Base-by-base conservation (phyloP, 73 alveolate genomes). In the Paramecium biaurelia region DNA sequence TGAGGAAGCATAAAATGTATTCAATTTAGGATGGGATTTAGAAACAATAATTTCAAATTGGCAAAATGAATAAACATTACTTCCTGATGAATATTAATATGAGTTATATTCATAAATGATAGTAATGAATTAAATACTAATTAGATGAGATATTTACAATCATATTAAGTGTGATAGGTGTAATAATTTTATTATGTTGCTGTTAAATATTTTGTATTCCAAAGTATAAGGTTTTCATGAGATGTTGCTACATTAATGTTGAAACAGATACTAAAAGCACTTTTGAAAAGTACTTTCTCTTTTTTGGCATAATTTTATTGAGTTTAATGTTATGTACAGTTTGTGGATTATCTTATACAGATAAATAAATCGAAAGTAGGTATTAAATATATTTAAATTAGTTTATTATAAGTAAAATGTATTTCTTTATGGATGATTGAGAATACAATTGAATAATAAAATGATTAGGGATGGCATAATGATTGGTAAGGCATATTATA, bases 191-290 rank as follows among this genome's bases (percentile, higher is more conserved):
- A 37, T 74, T 86, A 57, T 86, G 93, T 76, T 86, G 93, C 88
- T 86, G 93, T 63, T 63, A 86, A 86, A 63, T 86, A 63, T 86
- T 86, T 86, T 86, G 93, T 57, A 67, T 86, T 86, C 93, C 93
- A 20, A 76, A 86, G 28, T 63, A 41, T 8, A 86, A 86, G 18
- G 85, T 86, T 21, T 86, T 86, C 34, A 72, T 72, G 84, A 72
- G 93, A 41, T 86, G 93, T 63, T 86, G 93, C 41, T 67, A 86
- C 23, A 49, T 86, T 21, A 79, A 86, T 63, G 59, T 86, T 34
- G 67, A 86, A 9, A 86, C 84, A 63, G 93, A 86, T 63, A 86
- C 93, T 8, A 76, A 86, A 67, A 86, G 89, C 47, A 67, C 42
- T 30, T 59, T 72, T 57, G 93, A 86, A 53, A 86, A 86, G 57